Percentiles rank a stretch among this genome's conserved stretches.
phyloP scores from a whole-genome alignment of 768 basidiomycete genomes.

The Tylopilus sp. region DNA sequence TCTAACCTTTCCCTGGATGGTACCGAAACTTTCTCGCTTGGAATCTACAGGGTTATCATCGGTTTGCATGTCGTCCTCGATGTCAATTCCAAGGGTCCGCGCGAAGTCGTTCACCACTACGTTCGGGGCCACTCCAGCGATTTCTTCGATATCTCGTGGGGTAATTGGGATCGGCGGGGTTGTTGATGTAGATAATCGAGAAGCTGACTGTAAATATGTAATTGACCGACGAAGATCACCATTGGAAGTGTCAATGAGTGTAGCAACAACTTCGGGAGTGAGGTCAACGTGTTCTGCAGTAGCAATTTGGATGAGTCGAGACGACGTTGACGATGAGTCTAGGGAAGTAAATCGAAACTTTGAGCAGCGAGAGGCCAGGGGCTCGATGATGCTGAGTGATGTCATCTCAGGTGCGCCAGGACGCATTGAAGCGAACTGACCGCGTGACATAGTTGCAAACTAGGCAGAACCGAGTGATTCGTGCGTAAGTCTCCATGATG shows the following conservation, averaged over 20 bases:
- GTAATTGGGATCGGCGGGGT: slow-evolving; percentile 72
- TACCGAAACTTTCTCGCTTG: slow-evolving; percentile 47
- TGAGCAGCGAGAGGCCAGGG: slow-evolving; percentile 96
- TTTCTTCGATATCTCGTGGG: slow-evolving; percentile 84
- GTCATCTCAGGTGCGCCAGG: neutral
- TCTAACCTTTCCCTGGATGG: slow-evolving; percentile 69
- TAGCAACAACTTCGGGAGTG: slow-evolving; percentile 54
- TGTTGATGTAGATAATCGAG: slow-evolving; percentile 76
- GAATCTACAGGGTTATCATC: slow-evolving; percentile 30
- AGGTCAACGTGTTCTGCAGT: slow-evolving; percentile 65
- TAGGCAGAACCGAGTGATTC: slow-evolving; percentile 95
- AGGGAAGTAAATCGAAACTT: slow-evolving; percentile 98
- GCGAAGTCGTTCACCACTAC: slow-evolving; percentile 67
- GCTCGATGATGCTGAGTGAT: slow-evolving; percentile 85
- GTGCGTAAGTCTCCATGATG: slow-evolving; percentile 99
- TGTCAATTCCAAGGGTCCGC: slow-evolving; percentile 67
- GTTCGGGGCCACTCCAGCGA: slow-evolving; percentile 91
- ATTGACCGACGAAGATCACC: slow-evolving; percentile 97
- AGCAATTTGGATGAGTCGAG: slow-evolving; percentile 79
- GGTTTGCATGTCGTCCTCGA: slow-evolving; percentile 51
- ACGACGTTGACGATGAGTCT: slow-evolving; percentile 69
- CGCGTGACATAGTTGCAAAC: slow-evolving; percentile 99
- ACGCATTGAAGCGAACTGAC: slow-evolving; percentile 42
- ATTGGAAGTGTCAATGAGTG: slow-evolving; percentile 75
- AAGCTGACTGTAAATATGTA: slow-evolving; percentile 95